Conservation (phyloP, 345 rosid species). For the Citrus australasica region DNA sequence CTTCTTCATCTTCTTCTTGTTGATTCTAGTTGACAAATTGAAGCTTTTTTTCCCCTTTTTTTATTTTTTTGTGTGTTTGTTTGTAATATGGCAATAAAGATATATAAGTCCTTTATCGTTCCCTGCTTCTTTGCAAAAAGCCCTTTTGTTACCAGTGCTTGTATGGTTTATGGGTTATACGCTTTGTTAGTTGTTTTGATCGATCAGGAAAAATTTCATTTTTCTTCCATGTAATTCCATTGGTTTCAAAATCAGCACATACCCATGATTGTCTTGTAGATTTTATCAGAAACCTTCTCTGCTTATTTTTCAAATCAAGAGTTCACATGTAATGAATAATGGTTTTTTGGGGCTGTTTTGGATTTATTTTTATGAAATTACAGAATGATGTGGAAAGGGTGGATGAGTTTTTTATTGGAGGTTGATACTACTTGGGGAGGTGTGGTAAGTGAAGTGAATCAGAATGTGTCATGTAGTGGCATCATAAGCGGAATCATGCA, state of each 20-base stretch:
- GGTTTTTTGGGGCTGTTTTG: not conserved
- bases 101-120: not conserved
- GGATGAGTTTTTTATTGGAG: not conserved
- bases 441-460: conserved; percentile 14
- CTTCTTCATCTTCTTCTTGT: not conserved
- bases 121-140: not conserved
- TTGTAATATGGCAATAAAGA: not conserved
- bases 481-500: conserved; percentile 19
- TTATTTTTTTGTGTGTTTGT: no score
- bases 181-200: not conserved
- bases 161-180: not conserved
- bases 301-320: not conserved
- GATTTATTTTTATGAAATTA: not conserved
- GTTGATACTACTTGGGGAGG: not conserved
- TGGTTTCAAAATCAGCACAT: no score
- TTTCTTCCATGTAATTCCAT: no score
- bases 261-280: no score
- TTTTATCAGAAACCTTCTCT: not conserved
- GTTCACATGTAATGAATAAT: not conserved
- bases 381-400: conserved; percentile 2
- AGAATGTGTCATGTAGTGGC: conserved; percentile 7
- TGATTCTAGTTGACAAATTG: not conserved
- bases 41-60: not conserved
- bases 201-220: not conserved
- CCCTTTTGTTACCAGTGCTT: not conserved